Base-by-base conservation (phyloP, 1,139 yeast species). In the Torulaspora globosa region DNA sequence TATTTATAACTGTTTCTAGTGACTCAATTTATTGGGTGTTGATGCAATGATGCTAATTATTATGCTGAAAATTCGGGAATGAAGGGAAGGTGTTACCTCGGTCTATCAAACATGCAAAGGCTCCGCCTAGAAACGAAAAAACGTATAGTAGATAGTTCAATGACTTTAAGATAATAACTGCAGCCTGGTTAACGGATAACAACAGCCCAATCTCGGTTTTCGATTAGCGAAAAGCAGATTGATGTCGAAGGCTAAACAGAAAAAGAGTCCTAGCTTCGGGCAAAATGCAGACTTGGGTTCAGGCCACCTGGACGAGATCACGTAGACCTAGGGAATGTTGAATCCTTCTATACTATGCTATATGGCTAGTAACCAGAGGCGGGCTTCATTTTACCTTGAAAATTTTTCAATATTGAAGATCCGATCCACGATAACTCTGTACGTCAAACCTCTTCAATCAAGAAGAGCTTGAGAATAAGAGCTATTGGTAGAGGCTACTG, bases 321-420 rank as follows among this genome's bases (percentile, higher is more conserved):
- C 36, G 11, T 31, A 24, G 30, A 26, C 14, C 16, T 18, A n/a
- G 32, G 16, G 15, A 21, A 21, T 7, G 30, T 9, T 26, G n/a
- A 16, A 39, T 39, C 15, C 34, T 23, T 6, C 24, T 26, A 31
- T 23, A 31, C 34, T 31, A 31, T 31, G 21, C 12, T 31, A 15
- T 10, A 2, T n/a, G 10, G 34, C 34, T 16, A 19, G 19, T 31
- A 15, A 16, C 5, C 23, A 15, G 7, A 18, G 5, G 18, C 10
- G 14, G 18, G 19, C 33, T 10, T 5, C 9, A n/a, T 5, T 12
- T n/a, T n/a, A n/a, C 26, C 34, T 33, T 34, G 42, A 47, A 47
- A 47, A 37, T 37, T 47, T 47, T 39, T 39, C 42, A 43, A 18
- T 23, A 24, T 12, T 37, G 19, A 9, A 37, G 35, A 21, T 29